Percentiles rank a stretch among this genome's conserved stretches.
These are phyloP conservation scores for Talaromyces wortmannii DNA, from an alignment of 495 filamentous ascomycete genomes.

Conservation along the genomic window DNA sequence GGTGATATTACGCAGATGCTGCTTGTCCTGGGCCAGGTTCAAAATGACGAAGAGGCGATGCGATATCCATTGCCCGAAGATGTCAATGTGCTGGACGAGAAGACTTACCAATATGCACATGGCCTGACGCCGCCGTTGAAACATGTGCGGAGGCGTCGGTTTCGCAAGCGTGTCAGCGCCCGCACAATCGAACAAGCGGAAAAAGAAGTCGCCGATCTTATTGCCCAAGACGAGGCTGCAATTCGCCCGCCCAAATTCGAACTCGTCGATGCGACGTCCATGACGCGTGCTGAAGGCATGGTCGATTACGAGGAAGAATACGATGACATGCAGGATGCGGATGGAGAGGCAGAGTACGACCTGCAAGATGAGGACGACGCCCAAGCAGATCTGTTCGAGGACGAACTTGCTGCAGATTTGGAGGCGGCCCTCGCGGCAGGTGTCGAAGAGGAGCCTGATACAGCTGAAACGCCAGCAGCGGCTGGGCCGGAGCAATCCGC, in stretches of 20 bases:
- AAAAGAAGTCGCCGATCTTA: constrained; percentile 67
- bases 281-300: constrained; percentile 43
- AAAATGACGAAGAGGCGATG: constrained; percentile 67
- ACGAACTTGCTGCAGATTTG: constrained; percentile 48
- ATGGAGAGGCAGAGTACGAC: constrained; percentile 50
- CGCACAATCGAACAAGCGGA: constrained; percentile 87
- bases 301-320: constrained; percentile 39
- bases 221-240: constrained; percentile 57
- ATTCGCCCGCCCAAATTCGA: constrained; percentile 51
- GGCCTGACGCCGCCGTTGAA: constrained; percentile 90
- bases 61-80: constrained; percentile 56
- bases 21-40: constrained; percentile 64
- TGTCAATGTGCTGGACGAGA: constrained; percentile 50
- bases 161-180: constrained; percentile 68
- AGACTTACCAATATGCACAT: constrained; percentile 75
- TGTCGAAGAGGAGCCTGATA: constrained; percentile 34
- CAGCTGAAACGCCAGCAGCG: constrained; percentile 23
- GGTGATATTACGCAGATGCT: constrained; percentile 96
- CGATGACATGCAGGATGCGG: constrained; percentile 40
- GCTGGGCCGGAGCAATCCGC: not conserved
- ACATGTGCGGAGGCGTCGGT: constrained; percentile 76
- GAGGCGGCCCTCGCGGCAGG: constrained; percentile 47
- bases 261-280: constrained; percentile 54
- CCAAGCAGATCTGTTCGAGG: constrained; percentile 42
- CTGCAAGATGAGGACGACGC: constrained; percentile 34